These are phyloP conservation scores for Solanum gracilifrons DNA, from an alignment of 257 asterid species.

Conservation along the genomic window DNA sequence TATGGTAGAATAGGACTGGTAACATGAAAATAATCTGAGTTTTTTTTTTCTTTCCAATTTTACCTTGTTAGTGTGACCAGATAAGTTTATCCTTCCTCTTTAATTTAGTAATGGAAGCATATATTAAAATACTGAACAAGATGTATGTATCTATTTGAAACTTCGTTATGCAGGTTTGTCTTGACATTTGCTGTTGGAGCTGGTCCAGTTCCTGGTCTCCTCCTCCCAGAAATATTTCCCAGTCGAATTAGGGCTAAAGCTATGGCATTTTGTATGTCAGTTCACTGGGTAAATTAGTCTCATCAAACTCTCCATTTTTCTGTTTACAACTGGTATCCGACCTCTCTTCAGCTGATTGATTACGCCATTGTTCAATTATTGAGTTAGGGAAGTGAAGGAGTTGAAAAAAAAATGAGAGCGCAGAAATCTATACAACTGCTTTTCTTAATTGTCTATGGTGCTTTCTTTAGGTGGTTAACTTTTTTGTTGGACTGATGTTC, in stretches of 20 bases:
- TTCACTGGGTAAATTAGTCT: constrained; percentile 73
- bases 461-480: constrained; percentile 51
- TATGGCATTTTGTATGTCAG: constrained; percentile 88
- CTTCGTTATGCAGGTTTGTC: constrained; percentile 55
- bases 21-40: not conserved
- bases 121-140: not conserved
- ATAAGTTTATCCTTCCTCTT: not conserved
- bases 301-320: not conserved
- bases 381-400: not conserved
- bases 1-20: not conserved
- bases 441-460: not conserved
- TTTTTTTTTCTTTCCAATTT: not conserved
- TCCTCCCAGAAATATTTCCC: constrained; percentile 75
- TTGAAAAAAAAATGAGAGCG: not conserved
- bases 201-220: constrained; percentile 87
- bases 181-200: constrained; percentile 82
- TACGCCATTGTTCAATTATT: not conserved
- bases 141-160: not conserved
- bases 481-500: constrained; percentile 77
- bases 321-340: not conserved
- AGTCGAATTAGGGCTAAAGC: constrained; percentile 82
- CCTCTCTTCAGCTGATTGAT: not conserved
- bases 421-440: not conserved
- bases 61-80: not conserved
- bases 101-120: not conserved